Evolutionary conservation across 1,284 basidiomycete species (phyloP), one percentile per base, ranked within the genome.

Genomic region (Sutorius eximius): DNA sequence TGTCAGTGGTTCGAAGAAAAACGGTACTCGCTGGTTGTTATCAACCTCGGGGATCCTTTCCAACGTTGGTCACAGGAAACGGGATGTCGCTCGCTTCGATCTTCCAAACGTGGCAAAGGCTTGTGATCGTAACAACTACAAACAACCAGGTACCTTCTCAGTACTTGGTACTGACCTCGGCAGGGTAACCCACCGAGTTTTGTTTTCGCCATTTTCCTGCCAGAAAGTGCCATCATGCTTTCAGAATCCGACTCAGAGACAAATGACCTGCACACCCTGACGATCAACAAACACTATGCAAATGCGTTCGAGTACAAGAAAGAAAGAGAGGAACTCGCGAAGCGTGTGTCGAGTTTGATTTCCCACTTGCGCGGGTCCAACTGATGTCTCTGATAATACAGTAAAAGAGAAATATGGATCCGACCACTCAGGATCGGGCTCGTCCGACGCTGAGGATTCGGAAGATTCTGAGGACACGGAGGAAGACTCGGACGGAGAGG

Each of bases 401-500:
- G 91, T 94, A 51, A 89, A 91, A 73, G 89, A 89, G 55, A 91
- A 93, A 70, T 93, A 93, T 70, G 91, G 91, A 27, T 87, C 88
- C 1, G 88, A 92, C 64, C 69, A 61, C 15, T 83, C 80, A 30
- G 72, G 69, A 1, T 75, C 76, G 7, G 88, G 90, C 63, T 86
- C 85, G 0, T 86, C 90, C 62, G 82, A 97, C 3, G 80, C 78
- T 7, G 70, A 76, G 62, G 82, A 97, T 10, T 83, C 80, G 9
- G 73, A 77, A 6, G 89, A 92, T 62, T 89, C 87, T 0, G 88
- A 91, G 65, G 82, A 83, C 33, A 88, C 86, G 46, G 91, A 92
- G 2, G 95, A 98, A 68, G 96, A 99, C 68, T 93, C 96, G 68
- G 91, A 97, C 57, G 97, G 95, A 13, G 93, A 94, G 61, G 92